Evolutionary conservation across 495 filamentous ascomycete species (phyloP).

Genomic region (Hypoxylon perforatum): DNA sequence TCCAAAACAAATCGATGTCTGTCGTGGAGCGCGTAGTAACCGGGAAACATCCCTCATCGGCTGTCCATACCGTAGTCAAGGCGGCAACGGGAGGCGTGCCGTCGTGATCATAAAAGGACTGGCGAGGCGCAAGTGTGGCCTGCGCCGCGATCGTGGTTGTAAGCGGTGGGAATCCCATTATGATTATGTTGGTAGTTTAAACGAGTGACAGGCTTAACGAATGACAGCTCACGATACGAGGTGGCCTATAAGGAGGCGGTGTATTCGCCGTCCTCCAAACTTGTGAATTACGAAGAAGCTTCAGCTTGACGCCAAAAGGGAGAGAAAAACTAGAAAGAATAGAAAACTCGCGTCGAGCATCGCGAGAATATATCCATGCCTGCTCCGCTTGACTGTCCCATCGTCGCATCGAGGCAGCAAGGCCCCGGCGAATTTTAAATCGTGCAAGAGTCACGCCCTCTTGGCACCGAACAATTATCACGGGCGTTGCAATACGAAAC

Average conservation of each 20-base stretch:
- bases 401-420: not conserved
- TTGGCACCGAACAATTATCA: slow-evolving; percentile 16
- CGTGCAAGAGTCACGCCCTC: slow-evolving; percentile 4
- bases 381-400: not conserved
- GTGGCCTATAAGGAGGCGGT: not conserved
- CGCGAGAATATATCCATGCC: not conserved
- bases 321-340: not conserved
- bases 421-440: not conserved
- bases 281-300: not conserved
- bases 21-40: slow-evolving; percentile 13
- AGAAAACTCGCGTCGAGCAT: not conserved
- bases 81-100: slow-evolving; percentile 32
- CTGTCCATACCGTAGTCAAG: slow-evolving; percentile 33
- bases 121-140: slow-evolving; percentile 8
- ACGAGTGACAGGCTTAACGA: slow-evolving; percentile 26
- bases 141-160: slow-evolving; percentile 22
- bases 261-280: not conserved
- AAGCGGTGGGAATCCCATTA: slow-evolving; percentile 20
- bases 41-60: slow-evolving; percentile 16
- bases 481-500: not conserved
- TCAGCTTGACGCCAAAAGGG: not conserved
- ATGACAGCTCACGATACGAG: slow-evolving; percentile 5
- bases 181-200: not conserved
- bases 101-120: slow-evolving; percentile 24
- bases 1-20: slow-evolving; percentile 33